Evolutionary conservation across 192 early-diverging fungal species (phyloP), one percentile per base, ranked within the genome.

Genomic region (Pilobolus umbonatus): DNA sequence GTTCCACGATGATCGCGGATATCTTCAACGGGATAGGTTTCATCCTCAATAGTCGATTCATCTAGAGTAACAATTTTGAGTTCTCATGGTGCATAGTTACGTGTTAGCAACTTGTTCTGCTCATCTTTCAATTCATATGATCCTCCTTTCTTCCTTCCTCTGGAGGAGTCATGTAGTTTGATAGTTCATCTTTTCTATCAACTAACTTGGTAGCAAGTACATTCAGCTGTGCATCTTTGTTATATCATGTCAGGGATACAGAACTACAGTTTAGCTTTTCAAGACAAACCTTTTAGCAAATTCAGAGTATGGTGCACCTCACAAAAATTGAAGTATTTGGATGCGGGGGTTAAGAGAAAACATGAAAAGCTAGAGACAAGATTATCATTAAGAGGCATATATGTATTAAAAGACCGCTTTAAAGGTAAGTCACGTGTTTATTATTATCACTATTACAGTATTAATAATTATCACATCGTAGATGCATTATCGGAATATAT

Each of bases 401-500:
- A 42, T 14, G 36, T 38, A 38, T 38, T 38, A 38, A 4, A 38
- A 14, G 36, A 38, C 15, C 9, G 36, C 36, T 4, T 12, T 38
- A 38, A 38, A 38, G 36, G 36, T 38, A 38, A 38, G 9, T 38
- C 9, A 38, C 15, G 36, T 38, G 1, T 38, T 38, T 38, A 2
- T 38, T 38, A 38, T 38, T 38, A 38, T 38, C 36, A 38, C 36
- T 38, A 38, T 38, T 38, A 38, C 36, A 38, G 36, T 38, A 38
- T 38, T 38, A 38, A 38, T 38, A 38, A 38, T 38, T 38, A 4
- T 38, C 1, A 14, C 4, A 38, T 38, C 5, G 39, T 42, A 42
- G 39, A 42, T 15, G 12, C 12, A 12, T 42, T 42, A 42, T 42
- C 12, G 39, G 15, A 42, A 10, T 1, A 42, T 42, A 42, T 42